Conservation (phyloP, 139 green algal species). For the Chlorella sp. region DNA sequence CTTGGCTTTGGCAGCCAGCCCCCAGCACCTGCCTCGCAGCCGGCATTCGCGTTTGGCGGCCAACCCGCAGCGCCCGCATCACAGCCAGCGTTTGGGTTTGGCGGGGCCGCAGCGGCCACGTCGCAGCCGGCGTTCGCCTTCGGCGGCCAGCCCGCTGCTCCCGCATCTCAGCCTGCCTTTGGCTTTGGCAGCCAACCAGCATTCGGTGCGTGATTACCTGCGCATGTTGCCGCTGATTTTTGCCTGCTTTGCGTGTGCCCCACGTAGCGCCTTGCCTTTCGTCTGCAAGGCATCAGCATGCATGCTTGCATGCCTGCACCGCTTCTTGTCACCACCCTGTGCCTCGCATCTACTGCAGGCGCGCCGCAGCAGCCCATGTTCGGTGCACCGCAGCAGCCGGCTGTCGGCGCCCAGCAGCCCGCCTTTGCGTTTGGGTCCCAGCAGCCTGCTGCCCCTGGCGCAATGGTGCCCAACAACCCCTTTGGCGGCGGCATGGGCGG, state of each 20-base stretch:
- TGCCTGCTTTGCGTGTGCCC: neutral
- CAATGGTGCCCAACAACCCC: slow-evolving; percentile 49
- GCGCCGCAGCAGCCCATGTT: neutral
- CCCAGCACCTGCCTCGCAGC: neutral
- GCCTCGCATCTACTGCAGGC: neutral
- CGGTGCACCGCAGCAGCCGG: neutral
- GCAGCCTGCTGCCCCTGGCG: neutral
- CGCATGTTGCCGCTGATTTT: too few relatives aligned
- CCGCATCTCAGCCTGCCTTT: neutral
- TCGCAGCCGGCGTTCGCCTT: slow-evolving; percentile 5
- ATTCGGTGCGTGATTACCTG: neutral
- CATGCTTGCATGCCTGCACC: neutral
- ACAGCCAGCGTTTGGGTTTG: slow-evolving; percentile 8
- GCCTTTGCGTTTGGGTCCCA: slow-evolving; percentile 31
- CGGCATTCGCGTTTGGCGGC: neutral
- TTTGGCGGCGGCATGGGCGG: slow-evolving; percentile 41
- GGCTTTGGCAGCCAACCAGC: neutral
- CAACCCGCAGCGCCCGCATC: neutral
- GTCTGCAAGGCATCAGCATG: neutral
- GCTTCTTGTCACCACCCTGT: neutral
- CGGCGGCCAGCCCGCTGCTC: neutral
- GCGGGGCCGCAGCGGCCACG: neutral
- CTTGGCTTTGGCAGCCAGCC: slow-evolving; percentile 11
- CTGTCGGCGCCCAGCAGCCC: neutral
- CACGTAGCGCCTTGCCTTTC: too few relatives aligned